phyloP scores from a whole-genome alignment of 257 asterid species.

The Handroanthus guayacan region DNA sequence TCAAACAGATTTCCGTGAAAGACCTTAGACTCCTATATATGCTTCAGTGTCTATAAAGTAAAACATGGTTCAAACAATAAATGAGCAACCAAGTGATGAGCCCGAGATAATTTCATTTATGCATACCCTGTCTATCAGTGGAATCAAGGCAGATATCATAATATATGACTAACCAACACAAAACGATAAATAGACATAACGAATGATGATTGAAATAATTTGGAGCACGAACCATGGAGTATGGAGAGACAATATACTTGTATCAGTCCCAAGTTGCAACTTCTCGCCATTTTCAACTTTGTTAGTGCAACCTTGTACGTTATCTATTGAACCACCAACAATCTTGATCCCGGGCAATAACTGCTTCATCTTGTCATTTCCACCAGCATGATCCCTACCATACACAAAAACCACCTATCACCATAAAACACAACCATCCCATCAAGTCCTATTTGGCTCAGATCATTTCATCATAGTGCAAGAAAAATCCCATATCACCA shows the following conservation, averaged over 20 bases:
- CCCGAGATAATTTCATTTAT: background rate
- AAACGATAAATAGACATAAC: background rate
- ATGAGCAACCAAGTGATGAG: conserved; percentile 13
- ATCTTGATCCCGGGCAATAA: conserved; percentile 78
- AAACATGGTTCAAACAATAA: background rate
- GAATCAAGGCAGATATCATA: background rate
- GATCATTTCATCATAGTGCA: background rate
- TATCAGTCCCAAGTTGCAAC: conserved; percentile 71
- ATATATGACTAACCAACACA: background rate
- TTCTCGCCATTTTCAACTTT: conserved; percentile 85
- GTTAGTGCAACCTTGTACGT: conserved; percentile 84
- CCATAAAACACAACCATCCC: conserved; percentile 14
- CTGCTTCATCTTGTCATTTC: conserved; percentile 86
- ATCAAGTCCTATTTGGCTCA: conserved; percentile 1
- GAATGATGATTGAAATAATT: background rate
- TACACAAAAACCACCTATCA: conserved; percentile 2
- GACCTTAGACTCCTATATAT: background rate
- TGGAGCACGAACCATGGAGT: conserved; percentile 72
- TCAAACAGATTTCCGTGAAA: conserved; percentile 3
- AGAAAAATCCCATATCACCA: conserved; percentile 25
- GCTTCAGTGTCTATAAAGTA: background rate
- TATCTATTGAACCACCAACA: conserved; percentile 84
- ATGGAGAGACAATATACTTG: conserved; percentile 71
- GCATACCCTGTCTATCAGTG: background rate
- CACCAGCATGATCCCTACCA: conserved; percentile 98